Conservation (phyloP, 208 protist genomes). For the Crithidia acanthocephali region DNA sequence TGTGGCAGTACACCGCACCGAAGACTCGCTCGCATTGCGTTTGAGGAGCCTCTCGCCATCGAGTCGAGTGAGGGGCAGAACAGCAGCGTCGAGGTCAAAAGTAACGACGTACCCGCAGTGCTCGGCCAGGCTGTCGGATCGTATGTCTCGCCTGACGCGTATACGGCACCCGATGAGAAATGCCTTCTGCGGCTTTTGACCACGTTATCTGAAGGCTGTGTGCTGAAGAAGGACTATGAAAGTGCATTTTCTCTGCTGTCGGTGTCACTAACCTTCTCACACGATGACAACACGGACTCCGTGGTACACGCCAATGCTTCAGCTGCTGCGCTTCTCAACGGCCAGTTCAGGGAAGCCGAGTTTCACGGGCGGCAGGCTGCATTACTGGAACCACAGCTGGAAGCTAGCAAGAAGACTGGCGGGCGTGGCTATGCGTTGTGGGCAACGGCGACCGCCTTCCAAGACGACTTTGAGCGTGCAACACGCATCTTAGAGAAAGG, state of each 20-base stretch:
- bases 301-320: constrained; percentile 76
- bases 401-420: constrained; percentile 13
- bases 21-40: constrained; percentile 44
- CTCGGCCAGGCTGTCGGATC: constrained; percentile 50
- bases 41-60: constrained; percentile 38
- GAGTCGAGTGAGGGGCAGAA: neutral
- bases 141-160: constrained; percentile 48
- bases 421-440: constrained; percentile 66
- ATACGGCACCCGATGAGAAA: constrained; percentile 69
- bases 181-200: constrained; percentile 81
- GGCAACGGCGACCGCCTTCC: constrained; percentile 78
- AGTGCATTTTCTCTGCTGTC: constrained; percentile 59
- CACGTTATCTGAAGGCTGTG: constrained; percentile 76
- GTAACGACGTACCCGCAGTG: constrained; percentile 15
- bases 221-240: constrained; percentile 46
- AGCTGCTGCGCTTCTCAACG: constrained; percentile 53
- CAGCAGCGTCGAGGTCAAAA: neutral
- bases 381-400: constrained; percentile 43
- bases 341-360: constrained; percentile 75
- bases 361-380: constrained; percentile 81
- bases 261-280: constrained; percentile 65
- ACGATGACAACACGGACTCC: constrained; percentile 58
- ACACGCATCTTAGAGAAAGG: constrained; percentile 72
- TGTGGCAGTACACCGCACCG: constrained; percentile 83
- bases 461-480: constrained; percentile 78